Evolutionary conservation across 2,329 filamentous ascomycete species (phyloP).

Genomic region (Byssochlamys sp.): DNA sequence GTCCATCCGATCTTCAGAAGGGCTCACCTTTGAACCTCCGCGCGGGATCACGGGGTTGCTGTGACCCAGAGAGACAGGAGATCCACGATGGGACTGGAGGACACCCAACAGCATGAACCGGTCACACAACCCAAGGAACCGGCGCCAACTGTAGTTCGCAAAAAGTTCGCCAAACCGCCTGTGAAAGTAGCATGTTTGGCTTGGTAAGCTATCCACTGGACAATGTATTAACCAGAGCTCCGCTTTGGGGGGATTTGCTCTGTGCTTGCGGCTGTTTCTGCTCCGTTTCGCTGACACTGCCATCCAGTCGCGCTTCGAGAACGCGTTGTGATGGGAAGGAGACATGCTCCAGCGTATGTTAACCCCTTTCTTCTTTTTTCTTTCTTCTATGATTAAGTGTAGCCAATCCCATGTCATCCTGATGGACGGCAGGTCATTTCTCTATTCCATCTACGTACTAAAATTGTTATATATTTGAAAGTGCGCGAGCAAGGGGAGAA

Average conservation of each 20-base stretch:
- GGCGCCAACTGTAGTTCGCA: slow-evolving; percentile 25
- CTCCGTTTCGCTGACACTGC: neutral
- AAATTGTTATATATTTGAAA: slow-evolving; percentile 2
- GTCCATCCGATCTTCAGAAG: neutral
- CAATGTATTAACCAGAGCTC: neutral
- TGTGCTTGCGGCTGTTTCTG: neutral
- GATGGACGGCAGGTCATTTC: neutral
- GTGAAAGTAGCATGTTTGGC: slow-evolving; percentile 37
- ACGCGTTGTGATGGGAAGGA: slow-evolving; percentile 37
- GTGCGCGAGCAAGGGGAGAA: slow-evolving; percentile 32
- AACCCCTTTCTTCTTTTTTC: slow-evolving; percentile 1
- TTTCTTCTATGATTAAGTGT: neutral
- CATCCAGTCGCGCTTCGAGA: slow-evolving; percentile 31
- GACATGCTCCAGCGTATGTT: slow-evolving; percentile 34
- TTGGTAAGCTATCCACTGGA: slow-evolving; percentile 23
- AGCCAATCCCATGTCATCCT: neutral
- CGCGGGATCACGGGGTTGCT: neutral
- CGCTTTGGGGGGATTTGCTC: neutral
- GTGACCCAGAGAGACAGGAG: slow-evolving; percentile 1
- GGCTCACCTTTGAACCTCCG: neutral
- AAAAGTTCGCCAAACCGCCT: slow-evolving; percentile 37
- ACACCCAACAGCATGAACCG: slow-evolving; percentile 6
- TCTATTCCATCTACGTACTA: slow-evolving; percentile 4
- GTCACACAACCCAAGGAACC: slow-evolving; percentile 8
- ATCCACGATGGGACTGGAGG: slow-evolving; percentile 16